phyloP scores from a whole-genome alignment of 2,329 filamentous ascomycete genomes.

The Aspergillus flavus region DNA sequence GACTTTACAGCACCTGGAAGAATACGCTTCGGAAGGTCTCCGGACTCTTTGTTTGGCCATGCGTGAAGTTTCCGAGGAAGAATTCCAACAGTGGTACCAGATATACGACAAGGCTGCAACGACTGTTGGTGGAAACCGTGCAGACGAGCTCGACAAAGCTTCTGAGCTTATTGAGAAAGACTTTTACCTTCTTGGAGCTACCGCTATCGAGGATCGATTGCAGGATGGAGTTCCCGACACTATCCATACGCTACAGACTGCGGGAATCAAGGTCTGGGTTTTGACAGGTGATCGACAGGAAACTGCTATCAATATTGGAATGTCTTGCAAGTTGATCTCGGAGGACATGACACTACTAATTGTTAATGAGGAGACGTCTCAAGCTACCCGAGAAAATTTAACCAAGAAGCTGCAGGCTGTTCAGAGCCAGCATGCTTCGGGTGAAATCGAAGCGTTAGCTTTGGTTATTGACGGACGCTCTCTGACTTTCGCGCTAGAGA shows the following conservation, averaged over 20 bases:
- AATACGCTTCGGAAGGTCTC: constrained; percentile 94
- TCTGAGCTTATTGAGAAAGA: constrained; percentile 94
- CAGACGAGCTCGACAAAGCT: constrained; percentile 95
- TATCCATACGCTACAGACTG: constrained; percentile 93
- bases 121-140: constrained; percentile 87
- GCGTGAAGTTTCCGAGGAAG: constrained; percentile 86
- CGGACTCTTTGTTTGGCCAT: constrained; percentile 93
- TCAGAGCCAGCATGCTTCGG: constrained; percentile 70
- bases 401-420: constrained; percentile 94
- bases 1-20: constrained; percentile 95
- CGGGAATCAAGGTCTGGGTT: constrained; percentile 98
- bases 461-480: constrained; percentile 96
- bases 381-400: constrained; percentile 81
- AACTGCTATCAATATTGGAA: constrained; percentile 98
- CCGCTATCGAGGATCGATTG: constrained; percentile 93
- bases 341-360: constrained; percentile 99
- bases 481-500: constrained; percentile 88
- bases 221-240: constrained; percentile 98
- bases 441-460: constrained; percentile 76
- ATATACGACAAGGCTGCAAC: constrained; percentile 87
- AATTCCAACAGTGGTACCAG: constrained; percentile 83
- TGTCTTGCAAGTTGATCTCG: constrained; percentile 98
- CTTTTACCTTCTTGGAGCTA: constrained; percentile 87
- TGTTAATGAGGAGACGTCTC: constrained; percentile 83
- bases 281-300: constrained; percentile 96